A percentile compares a stretch with the other conserved stretches of the same genome.
Evolutionary conservation across 768 basidiomycete genomes (phyloP).

Genomic region (Leucocoprinus leucothites): DNA sequence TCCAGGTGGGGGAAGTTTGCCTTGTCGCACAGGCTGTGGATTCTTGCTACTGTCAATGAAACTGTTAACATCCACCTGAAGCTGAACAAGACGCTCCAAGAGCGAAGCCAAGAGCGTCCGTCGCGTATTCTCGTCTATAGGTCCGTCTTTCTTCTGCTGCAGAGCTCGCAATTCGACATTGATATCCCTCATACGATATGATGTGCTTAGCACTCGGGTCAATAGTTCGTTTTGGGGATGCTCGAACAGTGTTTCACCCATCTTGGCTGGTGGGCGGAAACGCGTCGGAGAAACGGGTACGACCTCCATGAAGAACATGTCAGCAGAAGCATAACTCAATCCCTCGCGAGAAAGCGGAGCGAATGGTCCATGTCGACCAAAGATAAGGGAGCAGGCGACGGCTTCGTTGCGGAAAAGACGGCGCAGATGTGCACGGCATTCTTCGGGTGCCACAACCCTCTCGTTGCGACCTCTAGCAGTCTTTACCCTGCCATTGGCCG

Average conservation of each 20-base stretch:
- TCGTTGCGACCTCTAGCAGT: constrained; percentile 80
- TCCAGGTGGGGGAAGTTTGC: constrained; percentile 87
- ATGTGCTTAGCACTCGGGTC: constrained; percentile 73
- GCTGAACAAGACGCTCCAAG: constrained; percentile 79
- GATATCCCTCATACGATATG: constrained; percentile 75
- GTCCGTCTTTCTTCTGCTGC: constrained; percentile 51
- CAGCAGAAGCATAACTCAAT: constrained; percentile 73
- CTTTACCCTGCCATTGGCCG: constrained; percentile 78
- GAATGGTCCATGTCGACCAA: constrained; percentile 89
- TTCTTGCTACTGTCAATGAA: constrained; percentile 98
- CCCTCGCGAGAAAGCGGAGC: constrained; percentile 56
- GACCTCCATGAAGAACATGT: constrained; percentile 97
- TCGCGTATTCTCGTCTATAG: constrained; percentile 45
- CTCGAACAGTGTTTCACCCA: constrained; percentile 93
- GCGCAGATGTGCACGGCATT: constrained; percentile 92
- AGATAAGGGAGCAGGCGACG: constrained; percentile 82
- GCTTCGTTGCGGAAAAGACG: constrained; percentile 82
- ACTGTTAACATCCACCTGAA: constrained; percentile 93
- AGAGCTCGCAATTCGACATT: constrained; percentile 62
- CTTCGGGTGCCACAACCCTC: constrained; percentile 85
- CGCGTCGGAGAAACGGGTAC: constrained; percentile 91
- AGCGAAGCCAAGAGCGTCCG: constrained; percentile 63
- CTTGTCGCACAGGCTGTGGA: constrained; percentile 77
- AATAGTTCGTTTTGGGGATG: constrained; percentile 94
- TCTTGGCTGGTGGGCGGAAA: constrained; percentile 89